Percentiles rank a stretch among this genome's conserved stretches.
These are phyloP conservation scores for Arthrobotrys iridis DNA, from an alignment of 2,329 filamentous ascomycete genomes.

Conservation along the genomic window DNA sequence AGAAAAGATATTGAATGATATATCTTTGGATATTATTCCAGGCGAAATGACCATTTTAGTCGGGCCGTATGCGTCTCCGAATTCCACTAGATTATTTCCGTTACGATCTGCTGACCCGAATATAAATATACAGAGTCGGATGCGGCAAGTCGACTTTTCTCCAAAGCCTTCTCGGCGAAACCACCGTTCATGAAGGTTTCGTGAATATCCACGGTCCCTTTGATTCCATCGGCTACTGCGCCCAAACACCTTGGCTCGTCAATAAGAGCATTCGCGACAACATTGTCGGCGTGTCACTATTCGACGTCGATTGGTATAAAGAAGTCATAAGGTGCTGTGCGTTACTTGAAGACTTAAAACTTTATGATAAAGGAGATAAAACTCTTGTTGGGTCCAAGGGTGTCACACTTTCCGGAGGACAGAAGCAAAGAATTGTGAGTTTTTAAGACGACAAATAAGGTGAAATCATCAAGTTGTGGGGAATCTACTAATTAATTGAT, in stretches of 20 bases:
- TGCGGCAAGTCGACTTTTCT: conserved; percentile 64
- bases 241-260: conserved; percentile 61
- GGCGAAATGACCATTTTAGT: conserved; percentile 22
- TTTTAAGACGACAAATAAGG: conserved; percentile 60
- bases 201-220: conserved; percentile 59
- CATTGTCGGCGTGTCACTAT: conserved; percentile 60
- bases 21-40: conserved; percentile 23
- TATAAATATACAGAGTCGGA: conserved; percentile 62
- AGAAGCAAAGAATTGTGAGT: conserved; percentile 63
- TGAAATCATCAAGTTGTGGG: conserved; percentile 59
- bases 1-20: conserved; percentile 30
- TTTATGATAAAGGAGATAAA: conserved; percentile 59
- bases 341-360: conserved; percentile 60
- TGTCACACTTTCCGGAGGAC: conserved; percentile 64
- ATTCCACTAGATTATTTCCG: not conserved
- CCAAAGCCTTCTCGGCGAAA: conserved; percentile 62
- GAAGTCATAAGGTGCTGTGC: conserved; percentile 61
- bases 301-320: conserved; percentile 60
- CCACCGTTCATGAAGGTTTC: conserved; percentile 57
- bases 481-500: conserved; percentile 56
- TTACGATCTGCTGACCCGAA: not conserved
- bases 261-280: conserved; percentile 62
- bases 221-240: conserved; percentile 61
- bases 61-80: conserved; percentile 29
- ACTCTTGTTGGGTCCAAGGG: conserved; percentile 62